Base-by-base conservation (phyloP, 1,284 basidiomycete species). In the Malassezia sympodialis region DNA sequence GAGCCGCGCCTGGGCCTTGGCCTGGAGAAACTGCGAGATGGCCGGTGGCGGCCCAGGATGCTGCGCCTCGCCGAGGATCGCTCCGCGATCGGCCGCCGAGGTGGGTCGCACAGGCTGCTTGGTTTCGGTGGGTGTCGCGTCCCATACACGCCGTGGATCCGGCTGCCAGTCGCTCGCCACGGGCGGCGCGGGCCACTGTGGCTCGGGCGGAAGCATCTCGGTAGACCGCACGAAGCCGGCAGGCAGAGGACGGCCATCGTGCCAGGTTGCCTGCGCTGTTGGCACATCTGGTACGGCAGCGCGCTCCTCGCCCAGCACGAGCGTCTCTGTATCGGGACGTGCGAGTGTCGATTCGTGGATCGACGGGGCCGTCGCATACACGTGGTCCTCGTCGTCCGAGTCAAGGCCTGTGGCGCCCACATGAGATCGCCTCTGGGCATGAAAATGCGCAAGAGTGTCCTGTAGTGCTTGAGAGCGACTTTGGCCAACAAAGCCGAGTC, bases 21-120 rank as follows among this genome's bases (percentile, higher is more conserved):
- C 82, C 0, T 90, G 90, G 69, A 96, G 83, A 74, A 85, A 96
- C 45, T 96, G 90, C 68, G 91, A 91, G 3, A 98, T 82, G 0
- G 89, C 93, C 0, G 82, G 83, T 1, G 83, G 81, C 34, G 82
- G 82, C 1, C 83, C 78, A 1, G 83, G 81, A 6, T 86, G 78
- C 4, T 81, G 81, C 0, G 81, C 81, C 76, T 96, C 93, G 44
- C 93, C 91, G 0, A 98, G 79, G 8, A 87, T 78, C 2, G 80
- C 76, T 26, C 89, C 91, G 46, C 93, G 82, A 21, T 56, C 32
- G 85, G 93, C 63, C 3, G 57, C 34, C 1, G 58, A 3, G 10
- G 26, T 23, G n/a, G 34, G 49, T 6, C 28, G n/a, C 3, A 85
- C 82, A n/a, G 34, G 21, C n/a, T 83, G 80, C 35, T 87, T 58